These are phyloP conservation scores for Cylindrodendrum hubeiense DNA, from an alignment of 2,329 filamentous ascomycete genomes.

Conservation along the genomic window DNA sequence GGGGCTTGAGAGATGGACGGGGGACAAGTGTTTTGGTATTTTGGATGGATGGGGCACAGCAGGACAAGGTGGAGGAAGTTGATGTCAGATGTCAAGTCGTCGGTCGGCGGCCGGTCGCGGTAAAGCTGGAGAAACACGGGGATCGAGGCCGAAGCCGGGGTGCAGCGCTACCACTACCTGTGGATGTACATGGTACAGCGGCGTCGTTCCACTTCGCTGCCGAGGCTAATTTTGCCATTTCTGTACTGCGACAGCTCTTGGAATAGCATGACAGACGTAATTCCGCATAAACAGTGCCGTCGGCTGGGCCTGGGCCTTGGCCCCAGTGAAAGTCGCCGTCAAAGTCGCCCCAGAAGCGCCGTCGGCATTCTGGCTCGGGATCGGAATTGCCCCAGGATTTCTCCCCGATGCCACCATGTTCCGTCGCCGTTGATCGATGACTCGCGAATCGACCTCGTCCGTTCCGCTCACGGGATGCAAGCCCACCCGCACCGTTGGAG, in stretches of 20 bases:
- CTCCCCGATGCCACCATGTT: conserved; percentile 28
- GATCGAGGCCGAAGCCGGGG: conserved; percentile 42
- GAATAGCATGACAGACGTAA: conserved; percentile 4
- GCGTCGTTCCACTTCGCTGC: conserved; percentile 36
- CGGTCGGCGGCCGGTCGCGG: conserved; percentile 23
- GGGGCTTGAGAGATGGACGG: conserved; percentile 16
- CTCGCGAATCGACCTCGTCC: conserved; percentile 9
- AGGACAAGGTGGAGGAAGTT: conserved; percentile 21
- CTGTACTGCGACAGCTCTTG: not conserved
- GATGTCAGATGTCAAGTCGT: conserved; percentile 40
- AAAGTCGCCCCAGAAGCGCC: conserved; percentile 12
- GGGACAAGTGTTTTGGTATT: conserved; percentile 4
- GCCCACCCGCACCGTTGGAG: not conserved
- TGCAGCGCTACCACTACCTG: conserved; percentile 11
- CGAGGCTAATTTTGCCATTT: conserved; percentile 38
- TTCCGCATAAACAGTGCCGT: conserved; percentile 12
- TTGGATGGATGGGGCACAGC: conserved; percentile 5
- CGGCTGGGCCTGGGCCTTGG: conserved; percentile 2
- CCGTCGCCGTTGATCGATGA: conserved; percentile 2
- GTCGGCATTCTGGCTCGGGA: conserved; percentile 24
- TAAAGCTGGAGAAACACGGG: conserved; percentile 47
- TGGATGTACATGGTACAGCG: conserved; percentile 3
- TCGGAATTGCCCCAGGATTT: conserved; percentile 22
- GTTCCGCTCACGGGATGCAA: conserved; percentile 7
- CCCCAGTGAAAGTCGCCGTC: not conserved